Evolutionary conservation across 352 stramenopile genomes (phyloP), one percentile per base, ranked within the genome.

Genomic region (Phytophthora ramorum): DNA sequence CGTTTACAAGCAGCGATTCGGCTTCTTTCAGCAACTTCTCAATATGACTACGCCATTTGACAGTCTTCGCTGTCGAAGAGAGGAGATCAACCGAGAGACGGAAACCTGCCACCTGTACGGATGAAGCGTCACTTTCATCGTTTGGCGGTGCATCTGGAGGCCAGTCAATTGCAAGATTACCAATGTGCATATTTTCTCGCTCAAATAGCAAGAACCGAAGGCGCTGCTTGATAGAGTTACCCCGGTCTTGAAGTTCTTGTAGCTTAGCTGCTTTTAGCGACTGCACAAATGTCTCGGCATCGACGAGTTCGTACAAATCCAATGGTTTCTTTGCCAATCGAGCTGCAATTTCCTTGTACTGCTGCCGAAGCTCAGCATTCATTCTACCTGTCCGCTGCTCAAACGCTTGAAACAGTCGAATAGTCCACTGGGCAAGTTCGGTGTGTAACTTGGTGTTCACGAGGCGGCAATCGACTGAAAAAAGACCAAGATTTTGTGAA

Each of bases 261-360:
- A 95, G 38, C 19, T 78, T 79, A 3, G 44, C 54, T 1, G 54
- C 50, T 20, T 91, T 90, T 0, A 95, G 63, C 4, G 49, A 64
- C 13, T 75, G 50, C 0, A 90, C 63, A 60, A 91, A 95, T 2
- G 38, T 68, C 50, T 95, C 87, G 0, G 76, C 57, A 40, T 92
- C 83, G 1, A 93, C 81, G 1, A 95, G 73, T 24, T 95, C 87
- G 40, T 93, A 85, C 22, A 93, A 68, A 63, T 93, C 80, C 19
- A 87, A 59, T 0, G 87, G 85, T 19, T 85, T 86, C 55, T 86
- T 91, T 0, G 77, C 71, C 0, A 95, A 58, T 32, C 69, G 64
- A 28, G 71, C 78, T 7, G 83, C 85, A 10, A 92, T 81, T 19
- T 93, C 83, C 40, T 95, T 93, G 61, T 92, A 95, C 32, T 88